phyloP scores from a whole-genome alignment of 73 alveolate genomes.

The Tetrahymena malaccensis region DNA sequence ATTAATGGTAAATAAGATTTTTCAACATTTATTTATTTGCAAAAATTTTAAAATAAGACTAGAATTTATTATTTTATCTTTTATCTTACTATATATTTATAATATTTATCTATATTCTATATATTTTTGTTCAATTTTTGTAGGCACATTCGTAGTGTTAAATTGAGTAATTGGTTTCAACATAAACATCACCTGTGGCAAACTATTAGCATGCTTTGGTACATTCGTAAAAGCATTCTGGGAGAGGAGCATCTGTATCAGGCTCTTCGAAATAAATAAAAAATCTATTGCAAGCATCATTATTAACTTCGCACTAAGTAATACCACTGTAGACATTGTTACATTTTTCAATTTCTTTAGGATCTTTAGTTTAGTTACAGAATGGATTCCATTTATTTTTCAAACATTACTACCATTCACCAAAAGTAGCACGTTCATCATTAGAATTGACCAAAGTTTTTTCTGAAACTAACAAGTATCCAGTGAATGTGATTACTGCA shows the following conservation, averaged over 20 bases:
- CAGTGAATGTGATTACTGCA: background rate
- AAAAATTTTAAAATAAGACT: too few species aligned
- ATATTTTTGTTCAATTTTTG: background rate
- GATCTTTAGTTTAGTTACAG: background rate
- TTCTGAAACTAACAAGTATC: background rate
- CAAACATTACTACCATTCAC: background rate
- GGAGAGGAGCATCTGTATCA: background rate
- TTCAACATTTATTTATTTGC: too few species aligned
- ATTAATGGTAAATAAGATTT: too few species aligned
- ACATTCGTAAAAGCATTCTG: background rate
- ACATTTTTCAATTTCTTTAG: background rate
- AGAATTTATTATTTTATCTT: too few species aligned
- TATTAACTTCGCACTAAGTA: background rate
- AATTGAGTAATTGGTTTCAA: background rate
- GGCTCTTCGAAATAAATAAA: background rate
- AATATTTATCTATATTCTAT: too few species aligned
- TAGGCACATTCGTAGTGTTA: background rate
- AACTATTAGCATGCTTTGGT: background rate
- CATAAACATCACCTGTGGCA: background rate
- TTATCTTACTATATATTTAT: background rate
- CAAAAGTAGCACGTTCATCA: background rate
- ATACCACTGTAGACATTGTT: background rate
- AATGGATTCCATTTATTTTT: background rate
- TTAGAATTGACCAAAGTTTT: background rate
- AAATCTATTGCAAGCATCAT: background rate